Evolutionary conservation across 2,329 filamentous ascomycete genomes (phyloP), one percentile per base, ranked within the genome.

Genomic region (Aureobasidium sp.): DNA sequence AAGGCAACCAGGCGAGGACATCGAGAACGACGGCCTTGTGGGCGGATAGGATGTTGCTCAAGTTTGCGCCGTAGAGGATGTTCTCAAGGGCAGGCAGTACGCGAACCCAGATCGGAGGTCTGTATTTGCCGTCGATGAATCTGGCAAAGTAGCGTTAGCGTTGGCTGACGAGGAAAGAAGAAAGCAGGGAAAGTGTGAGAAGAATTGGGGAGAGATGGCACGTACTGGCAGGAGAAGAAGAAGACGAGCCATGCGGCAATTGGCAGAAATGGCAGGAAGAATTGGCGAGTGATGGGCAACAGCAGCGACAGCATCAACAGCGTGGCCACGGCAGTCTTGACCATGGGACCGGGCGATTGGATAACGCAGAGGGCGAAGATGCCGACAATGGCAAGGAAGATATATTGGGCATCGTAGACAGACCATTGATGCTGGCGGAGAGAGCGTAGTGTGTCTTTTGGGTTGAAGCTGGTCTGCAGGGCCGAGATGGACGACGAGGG

Each of bases 71-170:
- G 72, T 97, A 97, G 37, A 97, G 82, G 65, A 97, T 94, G 75
- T 97, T 97, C 77, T 97, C 93, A 66, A 97, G 84, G 21, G 93
- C 91, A 5, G 93, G 93, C 39, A 97, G 83, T 32, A 97, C 91
- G 70, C 92, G 91, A 67, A 97, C 93, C 90, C 91, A 96, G 69
- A 97, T 97, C 65, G 91, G 88, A 63, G 92, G 92, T 67, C 93
- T 86, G 78, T 91, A 94, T 71, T 93, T 89, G 67, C 86, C 84
- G 41, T 91, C 89, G 68, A 97, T 92, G 77, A 96, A 97, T 71
- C 91, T 96, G 70, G 11, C 63, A 4, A 45, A 32, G 7, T 21
- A 1, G 34, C 10, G 45, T 59, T 36, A 59, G 57, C n/a, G 2
- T 16, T 9, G 21, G 34, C 32, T 11, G n/a, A 16, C 2, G 2